Evolutionary conservation across 2,329 filamentous ascomycete genomes (phyloP).

Genomic region (Penicillium concentricum): DNA sequence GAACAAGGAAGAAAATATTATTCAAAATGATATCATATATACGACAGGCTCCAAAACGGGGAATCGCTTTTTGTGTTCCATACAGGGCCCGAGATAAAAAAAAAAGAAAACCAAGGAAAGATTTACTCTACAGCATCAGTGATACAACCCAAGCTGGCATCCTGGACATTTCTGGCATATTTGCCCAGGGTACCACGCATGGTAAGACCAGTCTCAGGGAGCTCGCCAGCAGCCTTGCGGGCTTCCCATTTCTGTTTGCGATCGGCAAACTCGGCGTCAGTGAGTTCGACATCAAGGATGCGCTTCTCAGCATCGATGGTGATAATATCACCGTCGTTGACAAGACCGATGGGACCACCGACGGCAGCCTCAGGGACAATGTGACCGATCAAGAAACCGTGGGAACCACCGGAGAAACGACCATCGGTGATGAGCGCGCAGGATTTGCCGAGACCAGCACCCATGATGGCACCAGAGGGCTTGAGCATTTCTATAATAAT

Average conservation of each 20-base stretch:
- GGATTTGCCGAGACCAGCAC: constrained; percentile 66
- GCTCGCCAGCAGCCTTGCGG: constrained; percentile 37
- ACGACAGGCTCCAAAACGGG: constrained; percentile 18
- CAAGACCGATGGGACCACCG: constrained; percentile 82
- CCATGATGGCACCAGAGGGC: constrained; percentile 71
- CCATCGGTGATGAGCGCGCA: constrained; percentile 77
- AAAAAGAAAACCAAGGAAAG: constrained; percentile 3
- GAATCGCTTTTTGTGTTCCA: constrained; percentile 25
- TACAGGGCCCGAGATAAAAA: constrained; percentile 14
- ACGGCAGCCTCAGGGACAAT: constrained; percentile 85
- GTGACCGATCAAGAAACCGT: constrained; percentile 91
- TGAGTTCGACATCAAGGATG: constrained; percentile 63
- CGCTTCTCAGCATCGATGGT: constrained; percentile 81
- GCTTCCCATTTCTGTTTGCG: constrained; percentile 61
- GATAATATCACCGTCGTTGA: constrained; percentile 74
- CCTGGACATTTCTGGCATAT: constrained; percentile 57
- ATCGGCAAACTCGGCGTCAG: constrained; percentile 61
- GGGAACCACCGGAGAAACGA: constrained; percentile 78
- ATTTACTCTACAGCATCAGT: constrained; percentile 43
- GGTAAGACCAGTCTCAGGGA: constrained; percentile 55
- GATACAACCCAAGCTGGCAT: constrained; percentile 51
- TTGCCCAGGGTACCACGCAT: constrained; percentile 68
- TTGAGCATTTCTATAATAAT: constrained; percentile 66
- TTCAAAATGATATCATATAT: constrained; percentile 23
- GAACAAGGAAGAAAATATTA: constrained; percentile 8